Evolutionary conservation across 2,329 filamentous ascomycete species (phyloP).

Genomic region (Aspergillaceae sp.): DNA sequence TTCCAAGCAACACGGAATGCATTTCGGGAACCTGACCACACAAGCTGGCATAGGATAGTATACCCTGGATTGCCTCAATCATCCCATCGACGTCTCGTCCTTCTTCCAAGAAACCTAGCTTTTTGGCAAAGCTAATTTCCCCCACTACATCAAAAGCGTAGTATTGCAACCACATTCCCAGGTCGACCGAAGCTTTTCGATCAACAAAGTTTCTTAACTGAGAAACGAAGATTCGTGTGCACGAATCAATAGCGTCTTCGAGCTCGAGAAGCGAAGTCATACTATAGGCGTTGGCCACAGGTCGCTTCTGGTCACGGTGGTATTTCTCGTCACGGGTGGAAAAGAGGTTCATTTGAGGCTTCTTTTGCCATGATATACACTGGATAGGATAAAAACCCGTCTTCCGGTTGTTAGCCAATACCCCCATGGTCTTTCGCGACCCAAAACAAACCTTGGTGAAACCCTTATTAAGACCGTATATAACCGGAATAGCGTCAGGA

Average conservation of each 20-base stretch:
- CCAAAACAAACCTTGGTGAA: slow-evolving; percentile 6
- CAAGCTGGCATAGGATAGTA: too few relatives aligned
- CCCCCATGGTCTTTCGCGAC: too few relatives aligned
- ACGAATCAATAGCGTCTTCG: too few relatives aligned
- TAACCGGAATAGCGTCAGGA: slow-evolving; percentile 6
- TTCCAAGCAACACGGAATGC: slow-evolving; percentile 9
- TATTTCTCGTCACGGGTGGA: slow-evolving; percentile 12
- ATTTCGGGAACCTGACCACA: too few relatives aligned
- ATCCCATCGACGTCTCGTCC: slow-evolving; percentile 32
- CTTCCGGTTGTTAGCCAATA: too few relatives aligned
- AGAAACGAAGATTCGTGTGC: too few relatives aligned
- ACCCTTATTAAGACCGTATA: slow-evolving; percentile 10
- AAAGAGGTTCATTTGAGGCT: slow-evolving; percentile 7
- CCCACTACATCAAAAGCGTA: slow-evolving; percentile 37
- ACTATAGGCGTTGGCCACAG: slow-evolving; percentile 19
- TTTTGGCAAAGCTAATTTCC: slow-evolving; percentile 34
- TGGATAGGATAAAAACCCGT: slow-evolving; percentile 9
- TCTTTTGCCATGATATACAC: too few relatives aligned
- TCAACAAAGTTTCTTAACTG: too few relatives aligned
- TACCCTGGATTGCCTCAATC: slow-evolving; percentile 19
- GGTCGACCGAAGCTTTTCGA: slow-evolving; percentile 1
- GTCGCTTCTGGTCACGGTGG: slow-evolving; percentile 12
- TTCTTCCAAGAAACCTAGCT: slow-evolving; percentile 36
- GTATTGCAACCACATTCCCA: slow-evolving; percentile 19
- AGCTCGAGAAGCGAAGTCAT: slow-evolving; percentile 19